Conservation (phyloP, 345 rosid genomes). For the Linum trigynum region DNA sequence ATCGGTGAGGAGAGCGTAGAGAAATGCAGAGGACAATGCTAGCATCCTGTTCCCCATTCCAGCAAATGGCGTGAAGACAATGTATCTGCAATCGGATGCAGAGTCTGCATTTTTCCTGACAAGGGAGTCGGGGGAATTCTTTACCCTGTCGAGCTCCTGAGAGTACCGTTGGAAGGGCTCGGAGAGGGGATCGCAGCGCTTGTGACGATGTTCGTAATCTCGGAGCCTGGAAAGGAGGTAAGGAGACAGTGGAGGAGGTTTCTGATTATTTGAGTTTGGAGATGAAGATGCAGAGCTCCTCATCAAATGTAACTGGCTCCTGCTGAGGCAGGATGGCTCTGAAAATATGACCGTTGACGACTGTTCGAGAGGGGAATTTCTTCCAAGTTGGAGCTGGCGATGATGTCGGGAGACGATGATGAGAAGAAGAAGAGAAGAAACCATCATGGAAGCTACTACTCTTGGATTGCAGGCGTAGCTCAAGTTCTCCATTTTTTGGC, state of each 20-base stretch:
- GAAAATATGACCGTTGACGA: too few species aligned
- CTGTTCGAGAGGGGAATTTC: too few species aligned
- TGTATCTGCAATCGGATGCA: conserved; percentile 36
- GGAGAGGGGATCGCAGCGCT: conserved; percentile 47
- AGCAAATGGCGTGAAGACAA: conserved; percentile 44
- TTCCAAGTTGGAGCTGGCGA: too few species aligned
- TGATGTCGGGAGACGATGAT: too few species aligned
- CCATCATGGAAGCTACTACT: too few species aligned
- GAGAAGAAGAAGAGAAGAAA: too few species aligned
- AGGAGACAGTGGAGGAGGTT: conserved; percentile 27
- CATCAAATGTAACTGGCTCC: too few species aligned
- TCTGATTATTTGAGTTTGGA: not conserved
- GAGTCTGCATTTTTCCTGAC: not conserved
- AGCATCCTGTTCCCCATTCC: conserved; percentile 69
- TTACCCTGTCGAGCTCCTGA: conserved; percentile 12
- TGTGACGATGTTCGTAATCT: conserved; percentile 52
- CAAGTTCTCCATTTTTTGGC: too few species aligned
- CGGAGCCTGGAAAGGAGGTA: conserved; percentile 53
- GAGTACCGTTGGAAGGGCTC: conserved; percentile 24
- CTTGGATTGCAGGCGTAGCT: too few species aligned
- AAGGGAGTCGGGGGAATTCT: too few species aligned
- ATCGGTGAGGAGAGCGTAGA: conserved; percentile 15
- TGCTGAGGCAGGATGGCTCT: too few species aligned
- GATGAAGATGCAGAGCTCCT: too few species aligned
- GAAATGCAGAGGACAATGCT: conserved; percentile 49